A percentile compares a stretch with the other conserved stretches of the same genome.
Conservation (phyloP, 2,329 filamentous ascomycete genomes). For the Trichoderma semiorbis region DNA sequence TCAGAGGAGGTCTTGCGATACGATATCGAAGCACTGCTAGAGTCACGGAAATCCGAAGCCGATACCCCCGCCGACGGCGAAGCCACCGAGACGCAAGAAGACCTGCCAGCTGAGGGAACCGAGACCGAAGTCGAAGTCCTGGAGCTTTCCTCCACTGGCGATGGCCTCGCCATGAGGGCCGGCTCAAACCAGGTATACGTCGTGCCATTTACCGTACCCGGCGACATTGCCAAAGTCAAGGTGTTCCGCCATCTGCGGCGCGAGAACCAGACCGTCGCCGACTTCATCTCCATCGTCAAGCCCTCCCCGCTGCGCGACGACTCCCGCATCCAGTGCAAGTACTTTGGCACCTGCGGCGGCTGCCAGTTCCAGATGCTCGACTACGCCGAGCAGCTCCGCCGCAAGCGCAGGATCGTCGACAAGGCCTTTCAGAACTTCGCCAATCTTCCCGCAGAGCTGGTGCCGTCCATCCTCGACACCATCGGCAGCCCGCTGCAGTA, state of each 20-base stretch:
- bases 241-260: slow-evolving; percentile 67
- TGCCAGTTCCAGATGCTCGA: slow-evolving; percentile 98
- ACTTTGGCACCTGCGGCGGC: slow-evolving; percentile 83
- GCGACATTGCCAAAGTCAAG: slow-evolving; percentile 75
- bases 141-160: slow-evolving; percentile 85
- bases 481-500: slow-evolving; percentile 89
- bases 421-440: slow-evolving; percentile 93
- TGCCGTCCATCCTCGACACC: slow-evolving; percentile 77
- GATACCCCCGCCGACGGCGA: slow-evolving; percentile 28
- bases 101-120: slow-evolving; percentile 62
- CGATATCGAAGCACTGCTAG: slow-evolving; percentile 58
- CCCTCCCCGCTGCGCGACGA: slow-evolving; percentile 76
- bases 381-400: slow-evolving; percentile 77
- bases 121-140: slow-evolving; percentile 81
- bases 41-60: slow-evolving; percentile 35
- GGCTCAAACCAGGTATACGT: slow-evolving; percentile 69
- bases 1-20: slow-evolving; percentile 63
- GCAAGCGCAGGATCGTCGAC: slow-evolving; percentile 83
- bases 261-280: slow-evolving; percentile 70
- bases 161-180: slow-evolving; percentile 74
- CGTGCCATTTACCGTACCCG: slow-evolving; percentile 83
- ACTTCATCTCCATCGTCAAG: slow-evolving; percentile 73
- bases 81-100: slow-evolving; percentile 21
- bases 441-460: slow-evolving; percentile 67
- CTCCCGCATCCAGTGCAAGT: slow-evolving; percentile 71